Evolutionary conservation across 2,329 filamentous ascomycete species (phyloP), one percentile per base, ranked within the genome.

Genomic region (Arthroderma sp.): DNA sequence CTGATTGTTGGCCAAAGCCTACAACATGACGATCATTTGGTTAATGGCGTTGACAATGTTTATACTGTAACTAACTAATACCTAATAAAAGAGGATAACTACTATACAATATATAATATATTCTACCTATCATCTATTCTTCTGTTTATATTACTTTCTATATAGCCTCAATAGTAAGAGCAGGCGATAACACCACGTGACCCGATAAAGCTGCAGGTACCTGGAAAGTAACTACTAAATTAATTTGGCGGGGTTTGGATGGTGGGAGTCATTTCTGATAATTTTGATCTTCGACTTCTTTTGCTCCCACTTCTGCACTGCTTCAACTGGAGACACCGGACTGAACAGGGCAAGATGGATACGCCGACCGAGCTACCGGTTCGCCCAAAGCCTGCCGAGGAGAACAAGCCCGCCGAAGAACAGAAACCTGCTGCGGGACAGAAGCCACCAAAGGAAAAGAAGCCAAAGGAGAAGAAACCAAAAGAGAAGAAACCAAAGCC

Each of bases 371-470:
- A 59, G 9, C 23, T 59, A 31, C 58, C 58, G 15, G 58, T 49
- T 43, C 55, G 58, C 23, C 58, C 58, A 28, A 59, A 59, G 39
- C 31, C 56, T 6, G 38, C 28, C 6, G 55, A 56, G 7, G 31
- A 51, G 2, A 51, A 15, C 44, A 56, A 59, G 19, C 53, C 56
- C 9, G 47, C 25, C 8, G 47, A 51, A 19, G 47, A 17, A 9
- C 47, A 51, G 47, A 33, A 33, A 8, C n/a, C 47, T 19, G 25
- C 2, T 13, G 25, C 47, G 3, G 47, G 33, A 33, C 47, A 51
- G 47, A 59, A 59, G 39, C 49, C 58, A 39, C 25, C 58, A 23
- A 60, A 60, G 33, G 55, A 60, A 56, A 60, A 55, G 21, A 55
- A 28, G 43, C 43, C 17, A 55, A 57, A 35, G 54, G 47, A 51